These are phyloP conservation scores for Cercospora canescens DNA, from an alignment of 2,329 filamentous ascomycete species.

Conservation along the genomic window DNA sequence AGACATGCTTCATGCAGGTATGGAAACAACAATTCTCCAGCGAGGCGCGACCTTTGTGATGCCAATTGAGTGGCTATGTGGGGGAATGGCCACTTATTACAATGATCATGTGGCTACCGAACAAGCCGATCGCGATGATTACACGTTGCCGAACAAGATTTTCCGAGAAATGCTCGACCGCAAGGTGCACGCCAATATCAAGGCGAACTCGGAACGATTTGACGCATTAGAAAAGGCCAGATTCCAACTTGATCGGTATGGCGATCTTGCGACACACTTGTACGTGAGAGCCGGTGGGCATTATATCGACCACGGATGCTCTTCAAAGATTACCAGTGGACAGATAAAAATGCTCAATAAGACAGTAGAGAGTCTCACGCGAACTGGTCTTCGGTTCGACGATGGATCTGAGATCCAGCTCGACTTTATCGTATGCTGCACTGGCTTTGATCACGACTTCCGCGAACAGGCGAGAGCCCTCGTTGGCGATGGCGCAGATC, in stretches of 20 bases:
- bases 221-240: conserved; percentile 43
- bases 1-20: conserved; percentile 45
- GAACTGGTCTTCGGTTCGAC: no score
- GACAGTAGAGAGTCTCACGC: no score
- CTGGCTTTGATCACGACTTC: no score
- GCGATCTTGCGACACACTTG: conserved; percentile 39
- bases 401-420: no score
- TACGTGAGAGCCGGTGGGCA: conserved; percentile 47
- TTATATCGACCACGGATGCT: conserved; percentile 49
- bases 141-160: conserved; percentile 28
- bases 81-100: conserved; percentile 12
- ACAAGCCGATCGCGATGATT: conserved; percentile 21
- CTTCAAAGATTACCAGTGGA: no score
- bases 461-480: no score
- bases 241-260: conserved; percentile 41
- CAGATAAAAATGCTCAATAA: no score
- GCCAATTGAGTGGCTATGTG: conserved; percentile 23
- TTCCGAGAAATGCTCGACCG: conserved; percentile 32
- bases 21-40: conserved; percentile 48
- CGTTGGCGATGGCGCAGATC: no score
- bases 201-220: conserved; percentile 39
- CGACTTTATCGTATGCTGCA: no score
- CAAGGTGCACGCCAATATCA: no score
- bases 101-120: conserved; percentile 19
- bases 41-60: conserved; percentile 36